Base-by-base conservation (phyloP, 106 monocot genomes). In the Apostasia ramifera region DNA sequence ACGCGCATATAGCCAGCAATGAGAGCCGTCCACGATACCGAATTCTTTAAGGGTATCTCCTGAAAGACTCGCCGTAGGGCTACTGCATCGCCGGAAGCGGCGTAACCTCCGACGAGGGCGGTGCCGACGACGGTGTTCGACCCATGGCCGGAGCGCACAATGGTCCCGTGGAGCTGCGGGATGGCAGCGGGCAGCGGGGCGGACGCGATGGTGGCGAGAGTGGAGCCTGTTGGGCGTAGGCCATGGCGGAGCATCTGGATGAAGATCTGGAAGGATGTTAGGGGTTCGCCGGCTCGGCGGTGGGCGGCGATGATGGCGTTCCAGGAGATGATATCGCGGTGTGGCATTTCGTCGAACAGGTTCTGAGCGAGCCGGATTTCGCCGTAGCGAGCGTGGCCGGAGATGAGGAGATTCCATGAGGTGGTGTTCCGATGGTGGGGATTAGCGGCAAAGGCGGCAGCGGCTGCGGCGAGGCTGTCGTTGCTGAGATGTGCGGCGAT, bases 41-140 rank as follows among this genome's bases (percentile, higher is more conserved):
- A 5, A 66, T 73, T 79, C 58, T 79, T 79, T 13, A 61, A 40
- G 3, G 11, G 53, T 26, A 79, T 73, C 5, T 79, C 79, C 5
- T 55, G 37, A 45, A 79, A 73, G 3, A 61, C 67, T 47, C 40
- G 12, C 4, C 44, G 55, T 7, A 70, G 1, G 13, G 76, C 42
- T 12, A 2, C 1, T 5, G 37, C 47, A 11, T 77, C 77, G 13
- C 70, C 48, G 3, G 57, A 26, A 26, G 26, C 14, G 0, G 77
- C 57, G 61, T 81, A 81, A 15, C 71, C 75, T 2, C 55, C 9
- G 71, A 81, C 42, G 45, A 81, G 72, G 1, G 76, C 81, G 3
- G 81, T 76, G 2, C 70, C 66, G 40, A 81, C 67, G 47, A 76
- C 68, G 14, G 81, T 40, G 61, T 68, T 76, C 40, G 67, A 59